Conservation (phyloP, 768 basidiomycete genomes). For the Phylloporus scabripes region DNA sequence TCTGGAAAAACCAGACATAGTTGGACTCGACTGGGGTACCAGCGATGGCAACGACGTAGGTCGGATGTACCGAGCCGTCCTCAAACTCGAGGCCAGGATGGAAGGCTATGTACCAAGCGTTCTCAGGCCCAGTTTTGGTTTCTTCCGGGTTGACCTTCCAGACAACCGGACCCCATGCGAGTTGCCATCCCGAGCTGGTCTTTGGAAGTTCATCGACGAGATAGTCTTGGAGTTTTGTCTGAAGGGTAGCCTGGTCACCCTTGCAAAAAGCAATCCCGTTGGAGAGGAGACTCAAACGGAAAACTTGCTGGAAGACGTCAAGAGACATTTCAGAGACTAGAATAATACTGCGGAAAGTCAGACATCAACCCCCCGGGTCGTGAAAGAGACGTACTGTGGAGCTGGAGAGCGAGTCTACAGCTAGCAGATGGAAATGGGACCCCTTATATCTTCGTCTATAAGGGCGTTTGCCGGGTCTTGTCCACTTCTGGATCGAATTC, state of each 20-base stretch:
- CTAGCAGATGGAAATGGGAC: not conserved
- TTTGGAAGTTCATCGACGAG: not conserved
- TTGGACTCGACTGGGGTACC: not conserved
- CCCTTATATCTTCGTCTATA: not conserved
- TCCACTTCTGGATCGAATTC: not conserved
- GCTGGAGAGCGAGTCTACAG: not conserved
- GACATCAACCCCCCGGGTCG: not conserved
- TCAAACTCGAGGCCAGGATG: slow-evolving; percentile 1
- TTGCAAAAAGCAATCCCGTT: not conserved
- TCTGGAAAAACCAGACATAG: not conserved
- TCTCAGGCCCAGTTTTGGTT: not conserved
- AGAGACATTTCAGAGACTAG: not conserved
- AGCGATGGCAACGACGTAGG: slow-evolving; percentile 7
- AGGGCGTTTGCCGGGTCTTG: not conserved
- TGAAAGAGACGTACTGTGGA: not conserved
- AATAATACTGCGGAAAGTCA: not conserved
- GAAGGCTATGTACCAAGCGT: slow-evolving; percentile 6
- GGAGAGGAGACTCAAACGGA: not conserved
- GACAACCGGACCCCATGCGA: slow-evolving; percentile 9
- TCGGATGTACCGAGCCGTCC: not conserved
- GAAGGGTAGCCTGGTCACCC: slow-evolving; percentile 1
- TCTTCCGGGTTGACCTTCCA: slow-evolving; percentile 2
- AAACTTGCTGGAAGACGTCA: slow-evolving; percentile 7
- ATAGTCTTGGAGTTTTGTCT: not conserved
- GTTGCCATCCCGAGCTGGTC: not conserved